Conservation (phyloP, 805 yeast genomes). For the Metschnikowia proteae region DNA sequence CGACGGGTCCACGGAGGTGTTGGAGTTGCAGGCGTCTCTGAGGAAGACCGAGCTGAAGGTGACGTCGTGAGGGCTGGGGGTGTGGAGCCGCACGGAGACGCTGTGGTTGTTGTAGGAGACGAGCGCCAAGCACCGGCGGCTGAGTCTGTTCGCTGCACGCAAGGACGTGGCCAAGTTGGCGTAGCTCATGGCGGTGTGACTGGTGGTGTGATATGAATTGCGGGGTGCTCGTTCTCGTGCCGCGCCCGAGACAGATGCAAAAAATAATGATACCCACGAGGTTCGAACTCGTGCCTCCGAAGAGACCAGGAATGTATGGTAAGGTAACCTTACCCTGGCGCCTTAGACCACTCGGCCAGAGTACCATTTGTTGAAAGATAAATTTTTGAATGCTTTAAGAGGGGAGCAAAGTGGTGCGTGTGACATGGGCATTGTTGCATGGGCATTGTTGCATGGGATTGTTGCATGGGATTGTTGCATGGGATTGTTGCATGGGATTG, state of each 20-base stretch:
- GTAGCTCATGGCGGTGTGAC: conserved; percentile 2
- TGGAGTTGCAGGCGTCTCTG: conserved; percentile 58
- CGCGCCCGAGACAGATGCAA: neutral
- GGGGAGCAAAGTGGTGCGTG: neutral
- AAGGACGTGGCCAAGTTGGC: neutral
- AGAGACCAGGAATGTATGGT: conserved; percentile 24
- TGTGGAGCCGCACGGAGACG: conserved; percentile 22
- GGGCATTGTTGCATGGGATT: too few relatives aligned
- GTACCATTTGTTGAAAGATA: conserved; percentile 12
- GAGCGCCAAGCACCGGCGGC: conserved; percentile 7
- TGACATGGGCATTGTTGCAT: too few relatives aligned
- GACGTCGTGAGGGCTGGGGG: conserved; percentile 19
- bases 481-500: too few relatives aligned
- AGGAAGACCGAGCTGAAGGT: conserved; percentile 52
- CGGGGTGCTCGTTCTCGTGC: neutral
- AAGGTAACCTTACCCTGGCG: conserved; percentile 25
- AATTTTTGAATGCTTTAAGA: neutral
- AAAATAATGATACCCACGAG: conserved; percentile 23
- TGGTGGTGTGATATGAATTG: neutral
- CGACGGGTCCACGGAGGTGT: conserved; percentile 47
- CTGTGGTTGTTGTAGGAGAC: conserved; percentile 20
- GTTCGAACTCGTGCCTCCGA: conserved; percentile 27
- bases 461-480: too few relatives aligned
- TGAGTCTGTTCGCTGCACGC: neutral
- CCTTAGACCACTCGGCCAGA: conserved; percentile 26